Base-by-base conservation (phyloP, 2,329 filamentous ascomycete species). In the Mariannaea elegans region DNA sequence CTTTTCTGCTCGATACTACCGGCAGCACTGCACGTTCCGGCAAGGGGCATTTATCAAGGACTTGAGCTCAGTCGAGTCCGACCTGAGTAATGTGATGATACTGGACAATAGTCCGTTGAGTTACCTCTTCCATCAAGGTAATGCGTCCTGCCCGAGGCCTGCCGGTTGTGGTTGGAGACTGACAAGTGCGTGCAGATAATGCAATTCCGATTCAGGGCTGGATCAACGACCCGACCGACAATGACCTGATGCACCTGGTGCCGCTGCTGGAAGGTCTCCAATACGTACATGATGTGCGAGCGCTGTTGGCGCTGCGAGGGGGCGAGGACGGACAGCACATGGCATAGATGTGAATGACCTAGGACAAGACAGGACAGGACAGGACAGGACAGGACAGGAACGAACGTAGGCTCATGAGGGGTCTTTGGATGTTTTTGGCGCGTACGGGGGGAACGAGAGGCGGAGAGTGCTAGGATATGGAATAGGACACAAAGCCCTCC, bases 11-110 rank as follows among this genome's bases (percentile, higher is more conserved):
- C 84, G 95, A 67, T 98, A 95, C 80, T 99, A 99, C 78, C 87
- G 95, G 55, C 95, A 99, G 76, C 94, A 99, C 77, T 99, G 95
- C 81, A 98, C 95, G 19, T 93, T 93, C 73, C 87, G 95, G 53
- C 95, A 97, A 70, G 94, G 94, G 48, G 94, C 94, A 29, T 99
- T 97, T 74, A 98, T 99, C 82, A 99, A 99, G 77, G 95, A 99
- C 78, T 82, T 99, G 56, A 95, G 93, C 75, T 92, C 93, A 56
- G 93, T 99, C 39, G 95, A 99, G 82, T 94, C 95, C 16, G 95
- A 99, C 76, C 81, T 99, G 72, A 97, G 94, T 80, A 96, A 93
- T 78, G 95, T 99, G 61, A 97, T 98, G 91, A 99, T 99, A 75
- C 82, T 99, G 77, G 95, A 99, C 80, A 99, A 99, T 75, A 97